phyloP scores from a whole-genome alignment of 2,329 filamentous ascomycete genomes.

The Dactylellina haptotyla region DNA sequence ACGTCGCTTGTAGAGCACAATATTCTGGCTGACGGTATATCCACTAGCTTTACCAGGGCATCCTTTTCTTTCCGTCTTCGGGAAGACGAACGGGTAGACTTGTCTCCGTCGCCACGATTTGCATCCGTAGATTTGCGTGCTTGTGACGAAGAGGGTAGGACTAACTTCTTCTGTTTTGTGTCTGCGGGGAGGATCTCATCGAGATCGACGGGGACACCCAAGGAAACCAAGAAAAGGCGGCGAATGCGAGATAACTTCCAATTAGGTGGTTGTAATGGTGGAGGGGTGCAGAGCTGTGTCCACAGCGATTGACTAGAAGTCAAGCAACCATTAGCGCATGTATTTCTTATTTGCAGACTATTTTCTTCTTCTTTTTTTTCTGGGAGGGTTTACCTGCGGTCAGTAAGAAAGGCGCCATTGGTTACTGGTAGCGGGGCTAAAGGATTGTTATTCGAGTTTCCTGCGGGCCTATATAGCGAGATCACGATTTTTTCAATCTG shows the following conservation, averaged over 20 bases:
- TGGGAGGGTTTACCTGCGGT: slow-evolving; percentile 43
- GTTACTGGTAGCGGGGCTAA: slow-evolving; percentile 16
- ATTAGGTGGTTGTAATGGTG: slow-evolving; percentile 92
- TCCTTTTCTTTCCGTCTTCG: slow-evolving; percentile 61
- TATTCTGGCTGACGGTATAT: slow-evolving; percentile 57
- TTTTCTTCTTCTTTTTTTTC: too few relatives aligned
- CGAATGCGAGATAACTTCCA: slow-evolving; percentile 97
- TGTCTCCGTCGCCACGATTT: slow-evolving; percentile 36
- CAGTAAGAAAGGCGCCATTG: slow-evolving; percentile 50
- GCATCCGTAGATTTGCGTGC: slow-evolving; percentile 52
- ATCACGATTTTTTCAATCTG: slow-evolving; percentile 28
- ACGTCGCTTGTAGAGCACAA: slow-evolving; percentile 58
- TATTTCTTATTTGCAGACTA: too few relatives aligned
- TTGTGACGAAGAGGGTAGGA: slow-evolving; percentile 77
- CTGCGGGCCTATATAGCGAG: slow-evolving; percentile 56
- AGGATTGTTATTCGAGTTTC: slow-evolving; percentile 56
- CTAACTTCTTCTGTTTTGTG: slow-evolving; percentile 96
- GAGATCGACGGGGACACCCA: slow-evolving; percentile 93
- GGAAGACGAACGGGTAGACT: slow-evolving; percentile 61
- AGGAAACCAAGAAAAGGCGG: slow-evolving; percentile 91
- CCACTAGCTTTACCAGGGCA: slow-evolving; percentile 54
- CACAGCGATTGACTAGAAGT: slow-evolving; percentile 73
- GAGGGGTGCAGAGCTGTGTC: slow-evolving; percentile 94
- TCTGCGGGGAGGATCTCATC: slow-evolving; percentile 92
- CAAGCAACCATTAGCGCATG: background rate